These are phyloP conservation scores for Cryptococcus sp. DNA, from an alignment of 1,284 basidiomycete species.

Conservation along the genomic window DNA sequence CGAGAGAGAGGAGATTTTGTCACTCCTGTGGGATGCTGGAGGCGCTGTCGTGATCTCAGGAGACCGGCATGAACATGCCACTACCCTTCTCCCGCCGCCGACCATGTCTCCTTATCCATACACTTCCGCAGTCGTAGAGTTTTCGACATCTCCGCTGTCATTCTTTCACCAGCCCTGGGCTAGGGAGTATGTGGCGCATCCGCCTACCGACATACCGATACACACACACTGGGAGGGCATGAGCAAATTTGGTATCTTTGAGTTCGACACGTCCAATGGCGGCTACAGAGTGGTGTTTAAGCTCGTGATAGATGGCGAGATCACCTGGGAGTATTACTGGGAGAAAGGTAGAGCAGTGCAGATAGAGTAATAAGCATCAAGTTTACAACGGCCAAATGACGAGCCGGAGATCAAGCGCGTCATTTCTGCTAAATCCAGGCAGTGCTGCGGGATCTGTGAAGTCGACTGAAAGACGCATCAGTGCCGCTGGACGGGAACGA, in stretches of 20 bases:
- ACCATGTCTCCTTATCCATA: neutral
- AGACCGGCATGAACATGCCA: slow-evolving; percentile 16
- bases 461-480: no score
- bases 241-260: slow-evolving; percentile 16
- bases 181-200: slow-evolving; percentile 13
- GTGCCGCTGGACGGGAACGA: no score
- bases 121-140: slow-evolving; percentile 15
- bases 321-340: slow-evolving; percentile 11
- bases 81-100: slow-evolving; percentile 13
- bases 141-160: slow-evolving; percentile 17
- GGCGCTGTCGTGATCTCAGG: slow-evolving; percentile 19
- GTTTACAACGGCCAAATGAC: no score
- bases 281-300: slow-evolving; percentile 5
- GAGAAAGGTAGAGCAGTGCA: neutral
- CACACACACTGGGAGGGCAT: slow-evolving; percentile 13
- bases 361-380: no score
- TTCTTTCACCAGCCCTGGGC: slow-evolving; percentile 16
- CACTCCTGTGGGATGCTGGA: slow-evolving; percentile 9
- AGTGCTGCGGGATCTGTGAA: no score
- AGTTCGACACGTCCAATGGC: slow-evolving; percentile 11
- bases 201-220: slow-evolving; percentile 13
- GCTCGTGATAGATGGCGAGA: slow-evolving; percentile 13
- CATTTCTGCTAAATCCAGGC: no score
- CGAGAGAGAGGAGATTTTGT: slow-evolving; percentile 14
- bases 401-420: no score